Evolutionary conservation across 2,329 filamentous ascomycete species (phyloP), one percentile per base, ranked within the genome.

Genomic region (Curvularia sp.): DNA sequence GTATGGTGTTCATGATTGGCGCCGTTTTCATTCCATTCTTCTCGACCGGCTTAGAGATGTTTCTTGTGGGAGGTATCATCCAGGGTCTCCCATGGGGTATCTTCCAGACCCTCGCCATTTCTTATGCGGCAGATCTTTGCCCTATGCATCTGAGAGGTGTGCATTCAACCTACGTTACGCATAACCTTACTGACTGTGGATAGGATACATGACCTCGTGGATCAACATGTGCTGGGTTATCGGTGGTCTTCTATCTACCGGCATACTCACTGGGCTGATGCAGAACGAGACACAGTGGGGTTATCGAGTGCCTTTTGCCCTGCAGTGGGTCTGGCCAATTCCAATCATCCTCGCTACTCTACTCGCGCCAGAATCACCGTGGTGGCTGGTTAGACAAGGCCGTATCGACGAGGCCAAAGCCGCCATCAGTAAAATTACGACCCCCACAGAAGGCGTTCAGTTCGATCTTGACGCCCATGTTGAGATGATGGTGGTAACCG

Each of bases 401-500:
- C 83, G 82, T 35, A 76, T 85, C 48, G 84, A 86, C 2, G 86
- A 90, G 22, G 89, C 89, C 31, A 89, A 89, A 77, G 77, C 79
- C 28, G 81, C 88, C 3, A 81, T 91, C 22, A 77, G 86, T 52
- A 85, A 88, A 4, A 79, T 91, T 31, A 90, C 88, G 2, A 87
- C 83, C 65, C 61, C 70, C 15, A 66, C 72, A 9, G 71, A 64
- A 18, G 65, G 63, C 28, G 26, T 67, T 26, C 84, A 88, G 7
- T 68, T 66, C 47, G 63, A 71, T 18, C 51, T 67, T 18, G 66
- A 71, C 33, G 62, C 67, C 5, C 94, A 90, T 0, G 83, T 96
- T 54, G 88, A 90, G 66, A 94, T 96, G 91, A 96, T 96, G 89
- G 85, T 91, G 1, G 90, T 93, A 70, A 96, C 92, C 0, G 91